These are phyloP conservation scores for Yamadazyma sp. DNA, from an alignment of 805 yeast species.

Conservation along the genomic window DNA sequence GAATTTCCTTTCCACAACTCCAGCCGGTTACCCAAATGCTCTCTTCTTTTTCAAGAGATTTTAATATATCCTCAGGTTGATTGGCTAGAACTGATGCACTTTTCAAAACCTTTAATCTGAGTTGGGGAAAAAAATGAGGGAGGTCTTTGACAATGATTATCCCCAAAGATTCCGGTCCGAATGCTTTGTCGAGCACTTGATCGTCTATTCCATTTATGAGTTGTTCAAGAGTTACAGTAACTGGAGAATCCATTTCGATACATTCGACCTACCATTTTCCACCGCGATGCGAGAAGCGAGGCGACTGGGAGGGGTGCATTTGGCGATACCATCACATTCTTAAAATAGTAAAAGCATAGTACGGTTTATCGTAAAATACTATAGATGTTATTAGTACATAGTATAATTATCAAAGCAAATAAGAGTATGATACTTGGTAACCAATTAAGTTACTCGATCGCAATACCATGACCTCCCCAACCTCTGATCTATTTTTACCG, in stretches of 20 bases:
- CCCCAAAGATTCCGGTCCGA: slow-evolving; percentile 58
- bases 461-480: too few relatives aligned
- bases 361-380: too few relatives aligned
- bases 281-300: too few relatives aligned
- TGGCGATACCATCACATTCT: too few relatives aligned
- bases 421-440: too few relatives aligned
- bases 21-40: slow-evolving; percentile 58
- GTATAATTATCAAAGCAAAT: too few relatives aligned
- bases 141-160: slow-evolving; percentile 48
- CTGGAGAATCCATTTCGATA: slow-evolving; percentile 23
- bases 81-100: slow-evolving; percentile 44
- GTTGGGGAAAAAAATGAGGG: slow-evolving; percentile 35
- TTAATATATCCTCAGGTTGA: slow-evolving; percentile 33
- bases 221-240: slow-evolving; percentile 29
- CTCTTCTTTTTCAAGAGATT: slow-evolving; percentile 46
- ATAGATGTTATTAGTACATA: too few relatives aligned
- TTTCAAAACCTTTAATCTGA: slow-evolving; percentile 44
- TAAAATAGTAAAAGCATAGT: too few relatives aligned
- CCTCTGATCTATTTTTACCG: background rate
- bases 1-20: slow-evolving; percentile 57
- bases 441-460: too few relatives aligned
- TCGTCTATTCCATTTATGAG: slow-evolving; percentile 32
- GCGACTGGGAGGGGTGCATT: too few relatives aligned
- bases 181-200: slow-evolving; percentile 40
- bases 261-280: too few relatives aligned